Conservation (phyloP, 306 rosid genomes). For the Cicer judaicum region DNA sequence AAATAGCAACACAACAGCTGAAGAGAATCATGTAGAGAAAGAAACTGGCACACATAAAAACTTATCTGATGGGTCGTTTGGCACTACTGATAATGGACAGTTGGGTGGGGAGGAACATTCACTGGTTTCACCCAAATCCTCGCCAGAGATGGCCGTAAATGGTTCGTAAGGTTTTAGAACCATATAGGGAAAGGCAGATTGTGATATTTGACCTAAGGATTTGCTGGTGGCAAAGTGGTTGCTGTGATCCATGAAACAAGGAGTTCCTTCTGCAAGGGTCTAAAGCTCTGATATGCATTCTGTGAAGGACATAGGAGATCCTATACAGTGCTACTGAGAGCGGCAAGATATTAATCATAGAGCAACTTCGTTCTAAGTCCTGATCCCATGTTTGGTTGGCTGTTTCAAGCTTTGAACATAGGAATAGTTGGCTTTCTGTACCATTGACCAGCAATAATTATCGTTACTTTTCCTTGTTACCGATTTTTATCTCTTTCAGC, state of each 20-base stretch:
- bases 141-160: constrained; percentile 87
- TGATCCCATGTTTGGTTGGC: constrained; percentile 48
- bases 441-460: constrained; percentile 66
- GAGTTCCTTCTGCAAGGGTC: constrained; percentile 38
- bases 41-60: constrained; percentile 58
- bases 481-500: constrained; percentile 41
- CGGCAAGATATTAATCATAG: constrained; percentile 40
- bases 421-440: constrained; percentile 64
- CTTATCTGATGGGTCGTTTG: constrained; percentile 59
- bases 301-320: constrained; percentile 49
- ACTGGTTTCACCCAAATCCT: constrained; percentile 79
- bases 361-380: constrained; percentile 49
- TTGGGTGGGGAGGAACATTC: constrained; percentile 72
- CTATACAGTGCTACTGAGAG: constrained; percentile 56
- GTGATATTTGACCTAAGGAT: constrained; percentile 48
- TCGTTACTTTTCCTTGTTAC: constrained; percentile 48
- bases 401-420: constrained; percentile 53
- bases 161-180: constrained; percentile 60
- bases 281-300: constrained; percentile 47
- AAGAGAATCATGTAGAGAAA: constrained; percentile 61
- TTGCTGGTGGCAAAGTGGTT: constrained; percentile 56
- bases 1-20: constrained; percentile 45
- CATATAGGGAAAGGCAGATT: constrained; percentile 33
- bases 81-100: constrained; percentile 59
- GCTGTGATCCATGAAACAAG: constrained; percentile 41